Evolutionary conservation across 2,329 filamentous ascomycete genomes (phyloP).

Genomic region (Pseudogymnoascus sp.): DNA sequence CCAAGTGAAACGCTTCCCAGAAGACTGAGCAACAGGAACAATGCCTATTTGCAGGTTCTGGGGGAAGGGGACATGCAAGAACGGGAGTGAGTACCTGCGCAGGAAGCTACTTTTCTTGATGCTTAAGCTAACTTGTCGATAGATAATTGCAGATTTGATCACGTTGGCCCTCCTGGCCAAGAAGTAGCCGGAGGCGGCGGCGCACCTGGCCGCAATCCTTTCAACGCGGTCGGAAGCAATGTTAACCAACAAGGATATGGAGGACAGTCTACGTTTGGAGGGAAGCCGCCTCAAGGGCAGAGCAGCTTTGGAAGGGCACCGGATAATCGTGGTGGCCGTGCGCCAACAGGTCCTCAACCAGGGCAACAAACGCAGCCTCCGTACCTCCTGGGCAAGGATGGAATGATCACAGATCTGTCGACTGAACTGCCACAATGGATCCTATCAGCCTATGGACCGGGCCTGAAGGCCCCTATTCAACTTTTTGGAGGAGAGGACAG

Average conservation of each 20-base stretch:
- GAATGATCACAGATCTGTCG: conserved; percentile 60
- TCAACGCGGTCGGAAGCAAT: conserved; percentile 16
- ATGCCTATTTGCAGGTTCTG: conserved; percentile 50
- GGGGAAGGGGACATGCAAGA: conserved; percentile 57
- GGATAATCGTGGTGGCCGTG: conserved; percentile 9
- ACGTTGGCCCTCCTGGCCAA: conserved; percentile 23
- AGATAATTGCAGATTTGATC: conserved; percentile 51
- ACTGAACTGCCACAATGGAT: conserved; percentile 75
- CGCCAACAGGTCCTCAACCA: conserved; percentile 6
- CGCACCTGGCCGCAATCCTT: conserved; percentile 11
- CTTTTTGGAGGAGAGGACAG: conserved; percentile 72
- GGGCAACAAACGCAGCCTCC: conserved; percentile 11
- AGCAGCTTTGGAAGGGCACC: conserved; percentile 1
- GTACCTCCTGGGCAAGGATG: conserved; percentile 33
- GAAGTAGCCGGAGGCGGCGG: conserved; percentile 3
- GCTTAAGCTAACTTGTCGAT: neutral
- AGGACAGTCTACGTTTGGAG: neutral
- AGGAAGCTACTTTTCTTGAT: neutral
- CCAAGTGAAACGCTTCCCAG: neutral
- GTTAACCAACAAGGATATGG: conserved; percentile 14
- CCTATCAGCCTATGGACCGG: conserved; percentile 78
- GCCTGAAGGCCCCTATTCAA: conserved; percentile 68
- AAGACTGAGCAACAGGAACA: conserved; percentile 35
- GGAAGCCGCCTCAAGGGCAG: conserved; percentile 16
- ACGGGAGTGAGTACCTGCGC: conserved; percentile 45